phyloP scores from a whole-genome alignment of 352 stramenopile genomes.

The Globisporangium radiosum region DNA sequence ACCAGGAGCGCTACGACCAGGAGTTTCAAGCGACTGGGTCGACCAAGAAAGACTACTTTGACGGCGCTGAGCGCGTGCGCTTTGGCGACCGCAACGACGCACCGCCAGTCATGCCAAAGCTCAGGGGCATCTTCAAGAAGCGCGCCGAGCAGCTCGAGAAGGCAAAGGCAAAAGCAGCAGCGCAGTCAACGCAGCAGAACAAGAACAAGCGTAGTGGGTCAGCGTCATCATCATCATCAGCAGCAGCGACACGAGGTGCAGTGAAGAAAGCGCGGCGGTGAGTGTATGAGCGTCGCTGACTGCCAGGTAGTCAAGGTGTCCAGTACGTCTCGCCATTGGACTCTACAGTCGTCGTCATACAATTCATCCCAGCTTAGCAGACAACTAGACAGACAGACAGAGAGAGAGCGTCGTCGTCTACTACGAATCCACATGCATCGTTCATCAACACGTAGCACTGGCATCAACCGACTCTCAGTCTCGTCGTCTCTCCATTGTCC shows the following conservation, averaged over 20 bases:
- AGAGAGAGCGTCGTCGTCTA: too few relatives aligned
- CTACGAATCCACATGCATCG: too few relatives aligned
- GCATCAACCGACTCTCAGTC: too few relatives aligned
- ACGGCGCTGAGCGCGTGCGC: slow-evolving; percentile 43
- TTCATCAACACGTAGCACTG: too few relatives aligned
- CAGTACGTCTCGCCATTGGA: too few relatives aligned
- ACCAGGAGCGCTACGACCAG: slow-evolving; percentile 74
- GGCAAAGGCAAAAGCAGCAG: slow-evolving; percentile 15
- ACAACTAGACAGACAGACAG: too few relatives aligned
- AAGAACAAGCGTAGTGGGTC: background rate
- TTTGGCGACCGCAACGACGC: slow-evolving; percentile 79
- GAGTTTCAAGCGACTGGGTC: slow-evolving; percentile 64
- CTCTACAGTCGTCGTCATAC: too few relatives aligned
- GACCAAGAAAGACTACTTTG: slow-evolving; percentile 72
- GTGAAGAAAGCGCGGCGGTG: slow-evolving; percentile 1
- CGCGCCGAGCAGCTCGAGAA: slow-evolving; percentile 43
- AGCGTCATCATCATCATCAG: too few relatives aligned
- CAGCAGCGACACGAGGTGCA: too few relatives aligned
- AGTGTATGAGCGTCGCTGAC: background rate
- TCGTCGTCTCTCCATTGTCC: slow-evolving; percentile 1
- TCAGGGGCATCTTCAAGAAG: slow-evolving; percentile 77
- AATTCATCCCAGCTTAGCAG: too few relatives aligned
- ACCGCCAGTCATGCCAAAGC: slow-evolving; percentile 76
- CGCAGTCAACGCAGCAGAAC: background rate
- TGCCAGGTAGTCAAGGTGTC: too few relatives aligned